These are phyloP conservation scores for Bolboschoenoplectus hybrid DNA, from an alignment of 202 grass and related monocot species.

Conservation along the genomic window DNA sequence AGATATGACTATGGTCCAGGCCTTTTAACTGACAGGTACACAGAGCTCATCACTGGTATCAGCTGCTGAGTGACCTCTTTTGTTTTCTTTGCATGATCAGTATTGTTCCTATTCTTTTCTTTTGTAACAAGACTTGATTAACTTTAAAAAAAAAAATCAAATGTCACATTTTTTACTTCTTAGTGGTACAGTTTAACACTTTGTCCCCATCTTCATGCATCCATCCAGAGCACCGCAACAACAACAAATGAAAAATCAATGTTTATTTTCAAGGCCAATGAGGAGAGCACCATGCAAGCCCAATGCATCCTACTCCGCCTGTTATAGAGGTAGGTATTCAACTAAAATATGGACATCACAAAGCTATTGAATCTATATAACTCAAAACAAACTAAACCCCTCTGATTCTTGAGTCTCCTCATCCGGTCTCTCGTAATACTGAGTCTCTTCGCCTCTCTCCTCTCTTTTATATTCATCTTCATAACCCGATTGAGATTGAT, in stretches of 20 bases:
- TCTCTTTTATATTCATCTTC: conserved; percentile 50
- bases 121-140: background rate
- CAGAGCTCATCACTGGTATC: background rate
- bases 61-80: background rate
- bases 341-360: background rate
- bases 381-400: conserved; percentile 63
- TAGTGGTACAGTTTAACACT: background rate
- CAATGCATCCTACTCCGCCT: conserved; percentile 9
- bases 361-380: background rate
- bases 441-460: conserved; percentile 42
- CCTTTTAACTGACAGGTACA: background rate
- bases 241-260: background rate
- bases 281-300: background rate
- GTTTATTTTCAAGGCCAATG: conserved; percentile 12
- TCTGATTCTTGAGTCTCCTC: conserved; percentile 46
- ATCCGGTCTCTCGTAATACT: conserved; percentile 33
- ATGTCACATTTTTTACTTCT: background rate
- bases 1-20: background rate
- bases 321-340: background rate
- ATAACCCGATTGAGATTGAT: conserved; percentile 39
- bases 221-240: background rate
- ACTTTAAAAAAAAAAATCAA: background rate
- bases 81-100: background rate
- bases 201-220: background rate
- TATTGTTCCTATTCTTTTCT: background rate